Evolutionary conservation across 805 yeast species (phyloP).

Genomic region (Priceomyces medius): DNA sequence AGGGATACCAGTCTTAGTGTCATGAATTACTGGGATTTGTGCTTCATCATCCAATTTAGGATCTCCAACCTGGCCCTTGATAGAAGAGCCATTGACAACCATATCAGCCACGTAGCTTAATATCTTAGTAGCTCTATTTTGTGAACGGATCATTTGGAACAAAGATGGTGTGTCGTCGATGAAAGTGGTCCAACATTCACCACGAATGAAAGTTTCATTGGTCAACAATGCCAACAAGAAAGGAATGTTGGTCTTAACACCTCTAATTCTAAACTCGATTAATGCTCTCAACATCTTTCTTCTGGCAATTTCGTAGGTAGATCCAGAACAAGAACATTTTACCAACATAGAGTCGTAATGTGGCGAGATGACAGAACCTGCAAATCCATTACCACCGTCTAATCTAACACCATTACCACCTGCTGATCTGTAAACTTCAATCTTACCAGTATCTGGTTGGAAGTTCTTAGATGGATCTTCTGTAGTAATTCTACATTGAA

Average conservation of each 20-base stretch:
- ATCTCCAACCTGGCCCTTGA: constrained; percentile 90
- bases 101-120: constrained; percentile 89
- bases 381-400: constrained; percentile 98
- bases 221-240: constrained; percentile 89
- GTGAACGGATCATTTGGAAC: constrained; percentile 91
- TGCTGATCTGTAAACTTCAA: constrained; percentile 95
- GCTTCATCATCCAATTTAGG: constrained; percentile 83
- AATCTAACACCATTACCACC: constrained; percentile 99
- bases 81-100: constrained; percentile 93
- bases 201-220: constrained; percentile 79
- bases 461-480: constrained; percentile 96
- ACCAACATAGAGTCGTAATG: constrained; percentile 98
- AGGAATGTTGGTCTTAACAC: constrained; percentile 98
- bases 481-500: constrained; percentile 98
- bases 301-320: constrained; percentile 94
- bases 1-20: constrained; percentile 54
- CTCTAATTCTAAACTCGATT: constrained; percentile 97
- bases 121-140: constrained; percentile 94
- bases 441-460: constrained; percentile 98
- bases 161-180: constrained; percentile 97
- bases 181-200: constrained; percentile 96
- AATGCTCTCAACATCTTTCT: constrained; percentile 96
- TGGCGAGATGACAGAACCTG: constrained; percentile 94
- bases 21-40: constrained; percentile 68
- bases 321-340: constrained; percentile 95